Percentiles rank a stretch among this genome's conserved stretches.
These are phyloP conservation scores for Cercospora sp. DNA, from an alignment of 2,329 filamentous ascomycete species.

Conservation along the genomic window DNA sequence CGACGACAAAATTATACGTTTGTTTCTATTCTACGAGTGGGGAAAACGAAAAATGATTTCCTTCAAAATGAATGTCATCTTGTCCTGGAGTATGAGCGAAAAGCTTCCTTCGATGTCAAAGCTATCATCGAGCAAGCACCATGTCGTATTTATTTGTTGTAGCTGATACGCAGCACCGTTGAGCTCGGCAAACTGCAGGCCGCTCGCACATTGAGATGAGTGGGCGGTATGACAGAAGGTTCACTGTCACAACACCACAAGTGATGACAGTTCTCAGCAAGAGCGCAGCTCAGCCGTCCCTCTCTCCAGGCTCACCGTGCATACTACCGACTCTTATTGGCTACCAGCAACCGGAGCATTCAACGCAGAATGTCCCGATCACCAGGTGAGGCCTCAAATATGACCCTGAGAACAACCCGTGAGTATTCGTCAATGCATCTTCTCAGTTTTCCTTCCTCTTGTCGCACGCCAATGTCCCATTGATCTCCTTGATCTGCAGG, in stretches of 20 bases:
- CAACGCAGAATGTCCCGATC: neutral
- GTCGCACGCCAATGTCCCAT: neutral
- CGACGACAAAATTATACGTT: neutral
- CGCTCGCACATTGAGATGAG: neutral
- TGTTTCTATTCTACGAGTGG: neutral
- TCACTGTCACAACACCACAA: neutral
- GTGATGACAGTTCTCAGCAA: neutral
- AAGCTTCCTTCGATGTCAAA: neutral
- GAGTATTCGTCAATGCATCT: neutral
- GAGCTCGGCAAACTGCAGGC: neutral
- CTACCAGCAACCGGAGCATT: neutral
- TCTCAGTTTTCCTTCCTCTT: neutral
- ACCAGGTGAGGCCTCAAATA: neutral
- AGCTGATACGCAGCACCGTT: neutral
- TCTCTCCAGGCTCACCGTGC: neutral
- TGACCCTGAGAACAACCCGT: neutral
- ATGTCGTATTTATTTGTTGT: neutral
- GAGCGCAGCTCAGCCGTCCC: neutral
- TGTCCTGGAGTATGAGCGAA: neutral
- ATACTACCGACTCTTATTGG: neutral
- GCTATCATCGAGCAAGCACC: neutral
- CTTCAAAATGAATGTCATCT: neutral
- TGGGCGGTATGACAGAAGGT: neutral
- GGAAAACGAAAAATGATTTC: neutral
- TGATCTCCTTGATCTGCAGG: neutral